Base-by-base conservation (phyloP, 75 land plant species). In the Sequoiadendron giganteum region DNA sequence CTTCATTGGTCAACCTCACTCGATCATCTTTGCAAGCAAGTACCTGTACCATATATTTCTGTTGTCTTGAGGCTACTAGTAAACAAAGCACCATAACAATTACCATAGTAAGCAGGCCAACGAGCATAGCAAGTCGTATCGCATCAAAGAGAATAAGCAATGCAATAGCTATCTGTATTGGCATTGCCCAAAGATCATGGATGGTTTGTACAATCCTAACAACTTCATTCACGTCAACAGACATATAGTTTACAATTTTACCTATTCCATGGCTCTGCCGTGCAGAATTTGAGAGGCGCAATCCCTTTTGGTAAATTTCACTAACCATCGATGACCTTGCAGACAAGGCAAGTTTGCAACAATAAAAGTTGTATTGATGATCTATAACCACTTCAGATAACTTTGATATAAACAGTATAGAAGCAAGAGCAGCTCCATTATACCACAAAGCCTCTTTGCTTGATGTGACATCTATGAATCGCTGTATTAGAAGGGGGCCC, bases 171-270 rank as follows among this genome's bases (percentile, higher is more conserved):
- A 92, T 85, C 55, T 92, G 93, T 11, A 90, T 32, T 30, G 92
- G 93, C 55, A 92, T 80, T 82, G 91, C 43, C 93, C 93, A 92
- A 77, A 92, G 10, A 83, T 92, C 86, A 90, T 92, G 93, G 45
- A 92, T 30, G 40, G 5, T 25, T 55, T 88, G 90, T 84, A 88
- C 79, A 61, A 92, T 88, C 25, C 86, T 79, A 86, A 86, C 92
- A 58, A 92, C 58, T 90, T 73, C 85, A 52, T 90, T 87, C 83
- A 87, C 92, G 39, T 92, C 93, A 39, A 92, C 93, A 0, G 91
- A 85, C 93, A 92, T 92, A 81, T 92, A 92, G 45, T 90, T 90
- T 75, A 90, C 92, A 86, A 92, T 88, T 75, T 88, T 86, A 48
- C 93, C 93, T 3, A 77, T 78, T 56, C 93, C 93, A 76, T 92